Percentiles rank a stretch among this genome's conserved stretches.
phyloP scores from a whole-genome alignment of 768 basidiomycete genomes.

The Podaxis sp. region DNA sequence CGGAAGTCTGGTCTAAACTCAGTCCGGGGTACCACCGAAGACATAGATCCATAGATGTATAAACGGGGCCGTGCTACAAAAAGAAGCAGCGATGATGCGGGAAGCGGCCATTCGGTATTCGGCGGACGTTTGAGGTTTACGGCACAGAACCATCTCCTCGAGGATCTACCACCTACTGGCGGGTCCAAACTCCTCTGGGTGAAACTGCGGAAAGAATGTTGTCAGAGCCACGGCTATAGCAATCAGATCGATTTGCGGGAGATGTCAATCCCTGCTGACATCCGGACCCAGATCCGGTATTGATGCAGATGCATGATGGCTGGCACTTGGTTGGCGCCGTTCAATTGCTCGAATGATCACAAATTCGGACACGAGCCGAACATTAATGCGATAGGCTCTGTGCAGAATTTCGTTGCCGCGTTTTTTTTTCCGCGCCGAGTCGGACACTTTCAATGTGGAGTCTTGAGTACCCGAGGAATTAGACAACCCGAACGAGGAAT shows the following conservation, averaged over 20 bases:
- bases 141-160: neutral
- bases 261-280: neutral
- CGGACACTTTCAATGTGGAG: neutral
- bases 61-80: neutral
- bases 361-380: neutral
- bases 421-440: neutral
- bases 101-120: neutral
- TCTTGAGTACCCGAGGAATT: neutral
- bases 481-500: neutral
- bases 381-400: neutral
- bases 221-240: neutral
- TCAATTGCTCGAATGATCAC: neutral
- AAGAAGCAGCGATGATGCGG: neutral
- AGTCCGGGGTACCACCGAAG: neutral
- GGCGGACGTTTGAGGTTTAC: neutral
- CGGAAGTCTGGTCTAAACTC: neutral
- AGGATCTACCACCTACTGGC: neutral
- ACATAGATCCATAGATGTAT: constrained; percentile 2
- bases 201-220: neutral
- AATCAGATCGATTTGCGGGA: neutral
- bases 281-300: neutral
- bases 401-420: neutral
- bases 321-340: no score
- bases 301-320: neutral
- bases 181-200: neutral